Evolutionary conservation across 225 moss, liverwort and hornwort species (phyloP).

Genomic region (Bryoerythrophyllum caledonicum): DNA sequence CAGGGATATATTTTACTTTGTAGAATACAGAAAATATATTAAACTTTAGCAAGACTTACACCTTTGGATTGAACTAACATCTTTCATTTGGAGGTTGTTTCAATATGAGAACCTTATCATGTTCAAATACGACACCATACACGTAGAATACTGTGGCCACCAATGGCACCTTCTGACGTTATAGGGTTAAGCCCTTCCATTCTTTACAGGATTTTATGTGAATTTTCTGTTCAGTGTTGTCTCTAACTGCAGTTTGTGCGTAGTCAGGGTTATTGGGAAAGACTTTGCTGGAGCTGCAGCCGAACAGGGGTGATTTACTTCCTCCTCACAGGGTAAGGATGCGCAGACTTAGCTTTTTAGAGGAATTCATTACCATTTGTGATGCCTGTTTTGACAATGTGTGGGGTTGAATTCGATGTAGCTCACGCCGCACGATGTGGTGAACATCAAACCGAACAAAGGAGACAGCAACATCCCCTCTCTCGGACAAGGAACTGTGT

Average conservation of each 20-base stretch:
- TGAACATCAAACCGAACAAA: slow-evolving; percentile 82
- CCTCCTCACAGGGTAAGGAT: slow-evolving; percentile 79
- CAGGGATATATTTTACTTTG: too few relatives aligned
- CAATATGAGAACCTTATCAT: too few relatives aligned
- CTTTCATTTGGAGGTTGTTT: too few relatives aligned
- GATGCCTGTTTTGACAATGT: neutral
- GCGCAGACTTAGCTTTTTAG: neutral
- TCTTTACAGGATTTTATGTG: neutral
- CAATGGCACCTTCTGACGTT: too few relatives aligned
- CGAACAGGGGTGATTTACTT: slow-evolving; percentile 79
- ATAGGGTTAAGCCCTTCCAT: too few relatives aligned
- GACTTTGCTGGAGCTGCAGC: slow-evolving; percentile 85
- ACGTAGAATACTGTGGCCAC: too few relatives aligned
- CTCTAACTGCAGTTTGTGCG: slow-evolving; percentile 29
- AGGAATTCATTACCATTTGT: neutral
- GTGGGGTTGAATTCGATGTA: slow-evolving; percentile 31
- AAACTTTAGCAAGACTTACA: too few relatives aligned
- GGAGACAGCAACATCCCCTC: slow-evolving; percentile 66
- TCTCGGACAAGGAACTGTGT: slow-evolving; percentile 90
- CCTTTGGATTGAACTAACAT: too few relatives aligned
- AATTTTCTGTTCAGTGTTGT: neutral
- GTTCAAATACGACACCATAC: too few relatives aligned
- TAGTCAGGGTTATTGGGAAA: slow-evolving; percentile 94
- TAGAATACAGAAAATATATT: too few relatives aligned
- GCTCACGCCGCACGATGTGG: slow-evolving; percentile 97